Evolutionary conservation across 352 stramenopile genomes (phyloP), one percentile per base, ranked within the genome.

Genomic region (Halophytophthora batemanensis): DNA sequence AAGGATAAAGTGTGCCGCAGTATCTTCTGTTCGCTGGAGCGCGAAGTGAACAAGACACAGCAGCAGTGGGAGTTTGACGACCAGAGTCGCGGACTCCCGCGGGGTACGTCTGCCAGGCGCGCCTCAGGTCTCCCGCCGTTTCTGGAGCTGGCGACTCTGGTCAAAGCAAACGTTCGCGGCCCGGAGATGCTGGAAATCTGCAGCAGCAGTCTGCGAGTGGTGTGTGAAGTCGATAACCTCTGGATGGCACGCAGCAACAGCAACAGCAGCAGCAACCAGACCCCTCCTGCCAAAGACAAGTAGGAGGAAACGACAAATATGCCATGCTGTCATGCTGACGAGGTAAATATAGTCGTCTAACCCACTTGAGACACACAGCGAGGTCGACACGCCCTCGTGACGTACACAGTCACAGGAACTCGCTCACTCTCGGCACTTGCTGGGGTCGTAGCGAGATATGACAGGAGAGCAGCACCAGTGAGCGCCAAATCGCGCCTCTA

Each of bases 31-130:
- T 89, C 75, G 8, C 39, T 86, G 12, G 62, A 76, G 35, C 59
- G 71, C 11, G 78, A 86, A 45, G 35, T 68, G 13, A 53, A 45
- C 11, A 89, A 89, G 43, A 78, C 69, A 1, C 43, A 62, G 6
- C 76, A 84, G 43, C 71, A 85, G 37, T 71, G 72, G 25, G 74
- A 82, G 28, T 71, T 82, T 15, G 76, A 85, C 19, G 71, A 87
- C 31, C 63, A 83, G 25, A 75, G 66, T 37, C 58, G 50, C 7
- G 74, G 63, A 38, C 36, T 78, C 10, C 58, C 71, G 3, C 52
- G 56, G 19, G 73, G 76, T 35, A 78, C 63, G 15, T 75, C 62
- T 34, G 69, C 59, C 17, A 59, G 42, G 10, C 68, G 51, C 15
- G 48, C 48, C 23, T 39, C 53, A 48, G 44, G 42, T 3, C 54